Conservation (phyloP, 2,329 filamentous ascomycete species). For the Talaromyces atroroseus region DNA sequence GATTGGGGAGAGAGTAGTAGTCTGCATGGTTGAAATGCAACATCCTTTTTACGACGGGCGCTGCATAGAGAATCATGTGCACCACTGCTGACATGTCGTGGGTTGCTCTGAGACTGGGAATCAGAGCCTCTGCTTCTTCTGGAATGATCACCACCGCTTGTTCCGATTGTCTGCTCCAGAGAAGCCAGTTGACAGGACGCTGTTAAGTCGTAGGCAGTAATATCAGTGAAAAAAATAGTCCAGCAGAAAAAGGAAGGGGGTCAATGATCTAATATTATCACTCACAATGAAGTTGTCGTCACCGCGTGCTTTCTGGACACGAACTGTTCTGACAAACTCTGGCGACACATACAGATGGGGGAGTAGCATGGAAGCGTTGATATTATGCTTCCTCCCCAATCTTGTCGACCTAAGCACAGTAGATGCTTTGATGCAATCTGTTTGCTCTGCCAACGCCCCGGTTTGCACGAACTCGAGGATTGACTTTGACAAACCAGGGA, state of each 20-base stretch:
- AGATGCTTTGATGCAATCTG: not conserved
- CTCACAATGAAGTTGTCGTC: constrained; percentile 36
- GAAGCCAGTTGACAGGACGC: constrained; percentile 55
- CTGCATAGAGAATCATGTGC: constrained; percentile 53
- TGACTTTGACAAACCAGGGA: constrained; percentile 45
- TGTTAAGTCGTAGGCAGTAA: constrained; percentile 29
- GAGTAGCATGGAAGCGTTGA: not conserved
- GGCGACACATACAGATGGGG: constrained; percentile 36
- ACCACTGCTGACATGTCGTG: no score
- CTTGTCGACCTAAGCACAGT: not conserved
- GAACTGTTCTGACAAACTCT: constrained; percentile 48
- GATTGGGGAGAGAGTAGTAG: constrained; percentile 49
- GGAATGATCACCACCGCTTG: constrained; percentile 54
- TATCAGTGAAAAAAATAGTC: no score
- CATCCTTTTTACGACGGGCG: constrained; percentile 58
- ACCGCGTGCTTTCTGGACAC: constrained; percentile 26
- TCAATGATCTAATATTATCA: no score
- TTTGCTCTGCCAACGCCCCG: constrained; percentile 28
- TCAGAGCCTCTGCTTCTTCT: constrained; percentile 56
- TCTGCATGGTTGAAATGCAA: constrained; percentile 50
- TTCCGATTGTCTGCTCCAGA: constrained; percentile 24
- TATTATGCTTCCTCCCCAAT: constrained; percentile 21
- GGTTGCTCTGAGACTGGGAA: constrained; percentile 31
- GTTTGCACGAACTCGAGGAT: constrained; percentile 46
- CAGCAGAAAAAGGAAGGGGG: no score